Evolutionary conservation across 345 rosid genomes (phyloP), one percentile per base, ranked within the genome.

Genomic region (Populus ilicifolia): DNA sequence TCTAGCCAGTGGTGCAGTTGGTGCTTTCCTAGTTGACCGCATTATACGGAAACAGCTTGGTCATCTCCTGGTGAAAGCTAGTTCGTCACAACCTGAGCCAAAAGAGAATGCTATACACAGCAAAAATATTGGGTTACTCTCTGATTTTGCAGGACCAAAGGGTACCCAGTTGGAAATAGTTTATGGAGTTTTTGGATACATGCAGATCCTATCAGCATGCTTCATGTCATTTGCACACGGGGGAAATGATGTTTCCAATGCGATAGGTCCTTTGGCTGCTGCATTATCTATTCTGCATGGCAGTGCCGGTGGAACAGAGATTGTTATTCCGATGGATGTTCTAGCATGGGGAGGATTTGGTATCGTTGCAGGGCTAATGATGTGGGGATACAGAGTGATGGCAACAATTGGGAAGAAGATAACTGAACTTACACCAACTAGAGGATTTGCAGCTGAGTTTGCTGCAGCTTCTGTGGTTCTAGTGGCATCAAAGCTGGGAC

Each of bases 281-380:
- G 99, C 99, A 1, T 79, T 96, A 71, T 87, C 96, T 12, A 93
- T 96, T 74, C 91, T 96, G 27, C 98, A 96, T 0, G 96, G 91
- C 0, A 92, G 93, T 69, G 88, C 86, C 9, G 86, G 85, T 30
- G 91, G 89, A 6, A 70, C 88, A 0, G 90, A 89, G 64, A 88
- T 96, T 35, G 86, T 96, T 44, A 93, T 96, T 69, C 99, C 98
- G 0, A 75, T 50, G 2, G 99, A 93, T 69, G 94, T 96, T 73
- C 92, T 96, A 0, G 99, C 99, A 0, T 96, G 99, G 98, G 99
- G 99, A 77, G 99, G 99, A 50, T 96, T 96, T 0, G 97, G 99
- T 8, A 92, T 93, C 30, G 94, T 96, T 1, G 98, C 99, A 0
- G 99, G 99, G 33, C 89, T 93, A 0, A 86, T 64, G 75, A 89